Percentiles rank a stretch among this genome's conserved stretches.
These are phyloP conservation scores for Sordariomycetes sp. DNA, from an alignment of 2,329 filamentous ascomycete genomes.

Conservation along the genomic window DNA sequence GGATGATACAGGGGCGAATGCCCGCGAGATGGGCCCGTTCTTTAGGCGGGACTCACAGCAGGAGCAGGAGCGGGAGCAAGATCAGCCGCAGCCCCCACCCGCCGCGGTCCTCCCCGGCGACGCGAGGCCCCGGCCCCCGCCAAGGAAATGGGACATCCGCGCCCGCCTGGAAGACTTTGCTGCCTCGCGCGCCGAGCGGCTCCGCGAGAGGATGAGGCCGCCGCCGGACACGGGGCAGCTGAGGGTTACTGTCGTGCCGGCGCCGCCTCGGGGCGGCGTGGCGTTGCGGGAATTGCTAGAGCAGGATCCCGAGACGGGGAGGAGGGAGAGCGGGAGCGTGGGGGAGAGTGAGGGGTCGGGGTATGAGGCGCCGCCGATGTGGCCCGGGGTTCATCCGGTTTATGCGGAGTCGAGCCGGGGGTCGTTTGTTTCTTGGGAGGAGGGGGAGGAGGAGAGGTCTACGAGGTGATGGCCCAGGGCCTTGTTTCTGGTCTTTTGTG, in stretches of 20 bases:
- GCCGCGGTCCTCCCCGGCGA: not conserved
- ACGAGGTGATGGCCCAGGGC: not conserved
- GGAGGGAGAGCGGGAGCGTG: constrained; percentile 5
- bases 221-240: constrained; percentile 39
- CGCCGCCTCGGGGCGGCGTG: constrained; percentile 42
- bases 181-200: constrained; percentile 43
- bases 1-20: constrained; percentile 7
- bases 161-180: constrained; percentile 47
- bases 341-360: not conserved
- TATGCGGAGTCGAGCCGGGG: not conserved
- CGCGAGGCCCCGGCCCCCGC: constrained; percentile 2
- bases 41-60: not conserved
- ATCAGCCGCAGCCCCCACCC: not conserved
- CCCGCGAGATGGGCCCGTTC: not conserved
- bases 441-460: not conserved
- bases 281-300: constrained; percentile 42
- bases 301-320: constrained; percentile 23
- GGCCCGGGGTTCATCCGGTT: constrained; percentile 21
- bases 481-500: not conserved
- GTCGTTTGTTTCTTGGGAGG: not conserved
- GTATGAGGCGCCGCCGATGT: constrained; percentile 20
- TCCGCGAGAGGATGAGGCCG: constrained; percentile 41
- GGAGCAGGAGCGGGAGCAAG: too few species aligned
- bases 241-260: constrained; percentile 47
- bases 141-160: constrained; percentile 39